Evolutionary conservation across 2,329 filamentous ascomycete genomes (phyloP), one percentile per base, ranked within the genome.

Genomic region (Beauveria sp.): DNA sequence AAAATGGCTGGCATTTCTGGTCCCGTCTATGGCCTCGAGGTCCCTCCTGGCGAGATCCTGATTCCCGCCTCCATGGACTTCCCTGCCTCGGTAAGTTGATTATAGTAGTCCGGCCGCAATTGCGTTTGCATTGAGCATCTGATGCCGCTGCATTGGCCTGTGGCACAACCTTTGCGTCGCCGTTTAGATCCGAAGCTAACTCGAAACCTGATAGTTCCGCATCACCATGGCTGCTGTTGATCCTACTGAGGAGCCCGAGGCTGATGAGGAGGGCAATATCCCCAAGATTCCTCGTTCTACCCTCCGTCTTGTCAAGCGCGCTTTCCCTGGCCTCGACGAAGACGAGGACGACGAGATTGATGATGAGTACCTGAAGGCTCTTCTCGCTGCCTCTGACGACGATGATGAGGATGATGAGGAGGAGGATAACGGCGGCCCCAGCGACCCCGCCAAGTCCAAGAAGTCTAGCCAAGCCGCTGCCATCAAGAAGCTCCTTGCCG

Each of bases 211-310:
- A 31, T 71, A 96, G 93, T 96, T 97, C 80, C 91, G 91, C 75
- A 91, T 99, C 73, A 98, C 93, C 71, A 99, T 99, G 95, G 95
- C 96, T 71, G 95, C 95, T 67, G 88, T 99, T 74, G 93, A 99
- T 74, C 95, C 95, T 63, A 91, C 86, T 71, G 90, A 90, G 69
- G 82, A 86, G 69, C 83, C 87, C 42, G 83, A 91, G 74, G 81
- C 81, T 63, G 86, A 88, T 67, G 81, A 82, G 62, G 82, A 83
- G 58, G 83, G 81, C 69, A 85, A 87, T 70, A 76, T 84, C 64
- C 84, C 84, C 69, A 75, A 78, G 62, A 76, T 86, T 65, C 84
- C 88, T 69, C 89, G 93, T 69, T 89, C 95, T 60, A 99, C 95
- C 57, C 81, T 99, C 70, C 96, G 95, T 80, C 83, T 99, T 68